Percentiles rank a stretch among this genome's conserved stretches.
These are phyloP conservation scores for Corylus avellana DNA, from an alignment of 306 rosid genomes.

Conservation along the genomic window DNA sequence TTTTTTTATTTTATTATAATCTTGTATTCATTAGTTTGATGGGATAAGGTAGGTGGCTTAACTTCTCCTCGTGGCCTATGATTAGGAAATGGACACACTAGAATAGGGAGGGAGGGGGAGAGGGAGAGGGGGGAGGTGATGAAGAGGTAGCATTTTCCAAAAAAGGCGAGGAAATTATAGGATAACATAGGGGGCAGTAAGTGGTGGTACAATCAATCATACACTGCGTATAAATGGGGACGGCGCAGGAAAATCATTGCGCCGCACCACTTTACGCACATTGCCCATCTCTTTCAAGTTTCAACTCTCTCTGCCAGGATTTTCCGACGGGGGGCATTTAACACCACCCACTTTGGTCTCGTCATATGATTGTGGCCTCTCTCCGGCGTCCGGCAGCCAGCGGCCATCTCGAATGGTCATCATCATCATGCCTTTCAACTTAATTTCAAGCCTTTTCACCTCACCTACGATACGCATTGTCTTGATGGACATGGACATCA, in stretches of 20 bases:
- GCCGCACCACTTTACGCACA: conserved; percentile 12
- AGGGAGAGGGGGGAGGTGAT: too few species aligned
- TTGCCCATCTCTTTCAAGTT: not conserved
- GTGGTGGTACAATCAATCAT: not conserved
- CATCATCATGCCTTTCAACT: not conserved
- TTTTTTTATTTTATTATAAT: too few species aligned
- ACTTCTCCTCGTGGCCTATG: not conserved
- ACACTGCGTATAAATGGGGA: not conserved
- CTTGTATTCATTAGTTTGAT: too few species aligned
- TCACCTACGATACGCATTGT: not conserved
- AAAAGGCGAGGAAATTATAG: not conserved
- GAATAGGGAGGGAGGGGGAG: too few species aligned
- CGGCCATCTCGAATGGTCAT: not conserved
- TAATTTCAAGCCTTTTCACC: not conserved
- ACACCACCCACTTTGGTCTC: not conserved
- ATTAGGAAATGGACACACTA: not conserved
- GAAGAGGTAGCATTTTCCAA: not conserved
- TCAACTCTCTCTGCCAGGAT: too few species aligned
- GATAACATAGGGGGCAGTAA: not conserved
- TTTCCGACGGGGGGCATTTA: not conserved
- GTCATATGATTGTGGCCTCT: conserved; percentile 2
- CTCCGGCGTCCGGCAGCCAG: not conserved
- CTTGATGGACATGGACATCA: too few species aligned
- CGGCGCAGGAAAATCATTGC: conserved; percentile 14
- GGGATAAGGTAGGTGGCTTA: too few species aligned